Conservation (phyloP, 192 early-diverging fungal species). For the Pecoramyces ruminantium region DNA sequence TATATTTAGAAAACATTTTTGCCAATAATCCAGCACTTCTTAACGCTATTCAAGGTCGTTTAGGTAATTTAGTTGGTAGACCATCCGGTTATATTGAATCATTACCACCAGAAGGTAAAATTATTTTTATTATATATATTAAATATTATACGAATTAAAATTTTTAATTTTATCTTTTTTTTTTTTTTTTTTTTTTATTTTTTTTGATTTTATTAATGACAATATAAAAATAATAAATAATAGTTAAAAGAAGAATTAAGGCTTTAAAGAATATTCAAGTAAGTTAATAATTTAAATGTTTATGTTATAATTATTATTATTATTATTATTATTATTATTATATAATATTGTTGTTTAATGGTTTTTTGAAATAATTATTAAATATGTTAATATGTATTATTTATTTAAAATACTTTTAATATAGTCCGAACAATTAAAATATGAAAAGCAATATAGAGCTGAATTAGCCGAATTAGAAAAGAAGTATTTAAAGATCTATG, state of each 20-base stretch:
- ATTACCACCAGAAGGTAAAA: conserved; percentile 36
- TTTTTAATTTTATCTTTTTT: too few species aligned
- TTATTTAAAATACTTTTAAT: too few species aligned
- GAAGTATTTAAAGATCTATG: conserved; percentile 75
- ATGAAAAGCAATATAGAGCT: conserved; percentile 79
- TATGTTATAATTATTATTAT: too few species aligned
- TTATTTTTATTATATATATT: too few species aligned
- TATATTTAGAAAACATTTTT: neutral
- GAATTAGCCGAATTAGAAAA: conserved; percentile 92
- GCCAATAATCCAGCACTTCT: neutral
- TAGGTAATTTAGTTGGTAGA: conserved; percentile 45
- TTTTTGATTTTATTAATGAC: too few species aligned
- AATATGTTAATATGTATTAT: too few species aligned
- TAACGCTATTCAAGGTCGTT: conserved; percentile 1
- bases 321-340: too few species aligned
- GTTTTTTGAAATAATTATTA: too few species aligned
- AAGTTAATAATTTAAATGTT: neutral
- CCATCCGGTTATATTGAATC: conserved; percentile 54
- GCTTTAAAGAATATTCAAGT: conserved; percentile 76
- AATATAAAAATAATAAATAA: neutral
- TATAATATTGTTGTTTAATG: too few species aligned
- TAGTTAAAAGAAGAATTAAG: conserved; percentile 69
- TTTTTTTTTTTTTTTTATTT: too few species aligned
- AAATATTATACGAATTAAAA: too few species aligned
- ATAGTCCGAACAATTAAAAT: conserved; percentile 54